Evolutionary conservation across 1,284 basidiomycete genomes (phyloP), one percentile per base, ranked within the genome.

Genomic region (Malassezia brasiliensis): DNA sequence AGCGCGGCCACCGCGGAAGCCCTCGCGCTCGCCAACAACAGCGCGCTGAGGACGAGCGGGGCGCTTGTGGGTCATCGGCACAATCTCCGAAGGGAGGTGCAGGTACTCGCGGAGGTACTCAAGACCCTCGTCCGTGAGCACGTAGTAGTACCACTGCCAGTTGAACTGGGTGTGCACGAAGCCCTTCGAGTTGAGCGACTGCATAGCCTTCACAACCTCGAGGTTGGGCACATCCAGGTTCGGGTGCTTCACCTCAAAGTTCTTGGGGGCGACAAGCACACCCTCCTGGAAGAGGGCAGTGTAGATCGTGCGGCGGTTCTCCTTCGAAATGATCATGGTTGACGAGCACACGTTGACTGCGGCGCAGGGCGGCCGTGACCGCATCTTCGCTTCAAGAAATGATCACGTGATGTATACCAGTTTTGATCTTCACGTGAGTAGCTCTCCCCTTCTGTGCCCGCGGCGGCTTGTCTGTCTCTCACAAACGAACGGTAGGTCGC

Each of bases 171-270:
- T 96, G 84, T 96, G 94, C 79, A 98, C 90, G 79, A 82, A 86
- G 64, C 90, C 90, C 79, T 83, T 86, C 60, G 90, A 96, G 76
- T 88, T 96, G 70, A 99, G 82, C 78, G 88, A 91, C 79, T 98
- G 93, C 81, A 93, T 85, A 62, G 90, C 90, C 84, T 98, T 99
- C 83, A 99, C 94, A 72, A 98, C 94, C 78, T 96, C 82, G 66
- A 99, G 85, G 81, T 99, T 98, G 68, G 88, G 87, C 74, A 96
- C 85, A 65, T 91, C 87, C 67, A 99, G 84, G 76, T 96, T 91
- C 75, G 94, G 89, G 77, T 99, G 94, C 79, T 93, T 89, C 60
- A 88, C 87, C 77, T 96, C 93, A 82, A 83, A 96, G 80, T 99
- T 90, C 82, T 98, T 98, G 82, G 94, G 91, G 75, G 93, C 93